Evolutionary conservation across 2,329 filamentous ascomycete genomes (phyloP), one percentile per base, ranked within the genome.

Genomic region (Fusarium setosum): DNA sequence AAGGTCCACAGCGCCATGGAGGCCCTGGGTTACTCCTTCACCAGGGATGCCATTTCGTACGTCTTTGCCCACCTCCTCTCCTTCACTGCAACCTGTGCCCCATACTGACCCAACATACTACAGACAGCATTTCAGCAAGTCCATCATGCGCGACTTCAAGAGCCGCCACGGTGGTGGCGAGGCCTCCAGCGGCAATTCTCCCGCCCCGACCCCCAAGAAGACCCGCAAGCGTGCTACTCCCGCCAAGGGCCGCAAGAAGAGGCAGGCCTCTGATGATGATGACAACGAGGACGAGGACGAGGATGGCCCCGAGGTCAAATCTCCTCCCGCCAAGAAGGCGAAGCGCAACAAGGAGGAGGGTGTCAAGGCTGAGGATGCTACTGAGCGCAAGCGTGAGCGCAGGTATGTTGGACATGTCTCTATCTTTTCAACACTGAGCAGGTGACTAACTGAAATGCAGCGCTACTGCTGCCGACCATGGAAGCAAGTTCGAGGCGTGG

Each of bases 91-190:
- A 17, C n/a, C 8, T 21, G 17, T 21, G 13, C 29, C 7, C 18
- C 20, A 29, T 45, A 45, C 51, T 52, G 12, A 59, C 40, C n/a
- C 13, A 44, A 0, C 23, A 13, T 13, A n/a, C 10, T n/a, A 38
- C 38, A 81, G 79, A 3, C 79, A 81, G 65, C 78, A 78, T 44
- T 80, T 77, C 65, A 73, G 71, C 64, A 81, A 81, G 65, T 61
- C 65, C 18, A 75, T 81, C 63, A 67, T 79, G 61, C 75, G 72
- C 34, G 71, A 77, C 7, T 79, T 77, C 68, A 75, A 73, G 35
- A 50, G 48, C 17, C 75, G 75, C 12, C 67, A 73, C 51, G 70
- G 67, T n/a, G n/a, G n/a, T n/a, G n/a, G n/a, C 34, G 53, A 42
- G 2, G 7, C 44, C 13, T 23, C 52, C 23, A 52, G 51, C 18